These are phyloP conservation scores for Aspergillus tamarii DNA, from an alignment of 2,329 filamentous ascomycete genomes.

Conservation along the genomic window DNA sequence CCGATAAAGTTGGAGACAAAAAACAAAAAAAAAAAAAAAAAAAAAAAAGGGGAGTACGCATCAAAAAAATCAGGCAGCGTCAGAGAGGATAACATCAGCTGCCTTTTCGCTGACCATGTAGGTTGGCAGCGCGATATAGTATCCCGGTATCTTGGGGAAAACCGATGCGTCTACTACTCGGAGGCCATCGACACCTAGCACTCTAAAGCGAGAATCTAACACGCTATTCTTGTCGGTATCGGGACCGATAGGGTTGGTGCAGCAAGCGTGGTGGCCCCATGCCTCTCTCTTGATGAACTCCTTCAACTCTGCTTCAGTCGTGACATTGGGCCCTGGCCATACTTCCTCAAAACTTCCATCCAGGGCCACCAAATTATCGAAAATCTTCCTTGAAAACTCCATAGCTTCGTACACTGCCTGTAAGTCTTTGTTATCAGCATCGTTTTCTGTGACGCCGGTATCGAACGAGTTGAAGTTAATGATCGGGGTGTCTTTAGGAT, in stretches of 20 bases:
- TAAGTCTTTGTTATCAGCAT: slow-evolving; percentile 54
- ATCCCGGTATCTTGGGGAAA: slow-evolving; percentile 60
- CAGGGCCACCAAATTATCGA: slow-evolving; percentile 45
- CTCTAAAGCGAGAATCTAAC: slow-evolving; percentile 59
- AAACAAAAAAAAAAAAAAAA: background rate
- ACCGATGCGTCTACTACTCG: slow-evolving; percentile 65
- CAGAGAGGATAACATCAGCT: slow-evolving; percentile 56
- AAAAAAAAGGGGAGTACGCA: background rate
- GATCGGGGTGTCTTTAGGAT: slow-evolving; percentile 65
- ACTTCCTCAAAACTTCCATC: slow-evolving; percentile 50
- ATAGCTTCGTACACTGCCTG: slow-evolving; percentile 61
- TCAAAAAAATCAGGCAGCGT: background rate
- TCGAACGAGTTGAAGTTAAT: slow-evolving; percentile 64
- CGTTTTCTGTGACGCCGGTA: slow-evolving; percentile 39
- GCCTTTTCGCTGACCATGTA: slow-evolving; percentile 66
- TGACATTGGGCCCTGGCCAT: slow-evolving; percentile 48
- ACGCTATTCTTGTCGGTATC: slow-evolving; percentile 57
- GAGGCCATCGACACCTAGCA: slow-evolving; percentile 58
- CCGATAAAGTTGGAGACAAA: background rate
- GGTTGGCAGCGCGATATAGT: slow-evolving; percentile 55
- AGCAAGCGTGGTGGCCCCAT: slow-evolving; percentile 61
- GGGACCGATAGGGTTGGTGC: slow-evolving; percentile 58
- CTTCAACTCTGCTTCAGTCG: slow-evolving; percentile 49
- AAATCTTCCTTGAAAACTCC: slow-evolving; percentile 53
- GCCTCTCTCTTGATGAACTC: slow-evolving; percentile 54